Conservation (phyloP, 2,329 filamentous ascomycete genomes). For the Cadophora sp. region DNA sequence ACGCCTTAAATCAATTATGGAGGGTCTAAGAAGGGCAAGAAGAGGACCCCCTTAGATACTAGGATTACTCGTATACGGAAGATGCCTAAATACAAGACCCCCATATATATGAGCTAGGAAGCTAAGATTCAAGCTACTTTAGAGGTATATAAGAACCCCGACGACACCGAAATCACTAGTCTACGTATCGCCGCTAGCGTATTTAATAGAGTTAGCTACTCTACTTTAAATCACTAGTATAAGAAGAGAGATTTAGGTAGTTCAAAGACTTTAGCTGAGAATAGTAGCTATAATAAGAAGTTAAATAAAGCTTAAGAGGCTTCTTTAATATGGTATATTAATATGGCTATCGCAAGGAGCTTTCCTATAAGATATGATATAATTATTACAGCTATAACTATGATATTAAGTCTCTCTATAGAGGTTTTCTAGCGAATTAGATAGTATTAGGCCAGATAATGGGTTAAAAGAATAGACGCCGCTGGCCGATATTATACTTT, state of each 20-base stretch:
- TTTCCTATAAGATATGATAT: constrained; percentile 6
- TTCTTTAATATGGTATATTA: background rate
- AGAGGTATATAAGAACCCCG: background rate
- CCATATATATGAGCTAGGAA: background rate
- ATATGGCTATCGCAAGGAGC: background rate
- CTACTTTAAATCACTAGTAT: background rate
- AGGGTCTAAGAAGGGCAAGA: too few relatives aligned
- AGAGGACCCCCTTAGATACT: too few relatives aligned
- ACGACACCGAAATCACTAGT: background rate
- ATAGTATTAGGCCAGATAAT: background rate
- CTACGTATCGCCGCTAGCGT: background rate
- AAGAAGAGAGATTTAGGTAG: background rate
- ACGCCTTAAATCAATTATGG: too few relatives aligned
- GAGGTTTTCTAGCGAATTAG: background rate
- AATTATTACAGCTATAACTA: background rate
- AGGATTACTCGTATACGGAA: too few relatives aligned
- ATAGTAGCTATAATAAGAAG: background rate
- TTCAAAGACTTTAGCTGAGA: constrained; percentile 2
- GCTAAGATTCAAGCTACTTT: background rate
- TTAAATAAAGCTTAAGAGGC: constrained; percentile 1
- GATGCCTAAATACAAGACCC: background rate
- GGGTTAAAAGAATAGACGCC: background rate
- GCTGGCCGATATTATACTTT: background rate
- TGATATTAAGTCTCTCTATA: background rate
- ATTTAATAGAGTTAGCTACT: background rate